Base-by-base conservation (phyloP, 345 rosid species). In the Pistacia integerrima region DNA sequence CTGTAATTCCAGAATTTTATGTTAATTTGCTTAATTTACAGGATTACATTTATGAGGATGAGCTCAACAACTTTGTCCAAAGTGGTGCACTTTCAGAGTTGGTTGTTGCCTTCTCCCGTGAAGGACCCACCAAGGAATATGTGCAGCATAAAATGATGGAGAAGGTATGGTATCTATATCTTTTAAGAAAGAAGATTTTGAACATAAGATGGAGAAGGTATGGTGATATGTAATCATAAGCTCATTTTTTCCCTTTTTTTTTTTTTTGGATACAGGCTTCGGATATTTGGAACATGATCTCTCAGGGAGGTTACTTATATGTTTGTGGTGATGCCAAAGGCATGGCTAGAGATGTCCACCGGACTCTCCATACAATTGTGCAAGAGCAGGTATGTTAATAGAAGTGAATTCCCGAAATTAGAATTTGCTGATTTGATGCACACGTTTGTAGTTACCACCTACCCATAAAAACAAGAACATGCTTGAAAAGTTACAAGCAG, bases 291-390 rank as follows among this genome's bases (percentile, higher is more conserved):
- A 87, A 75, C 81, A 80, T 88, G 83, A 83, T 89, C 70, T 88
- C 93, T 18, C 82, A 85, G 78, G 98, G 97, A 73, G 99, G 85
- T 4, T 94, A 92, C 74, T 57, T 94, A 12, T 97, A 97, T 81
- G 98, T 97, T 22, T 97, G 99, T 67, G 98, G 99, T 81, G 99
- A 97, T 82, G 99, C 99, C 76, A 97, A 97, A 78, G 97, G 98
- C 82, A 97, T 97, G 99, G 98, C 99, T 3, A 88, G 88, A 77
- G 98, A 97, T 66, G 99, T 97, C 56, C 99, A 97, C 80, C 82
- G 97, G 79, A 77, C 94, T 63, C 89, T 97, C 67, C 99, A 97
- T 88, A 87, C 90, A 5, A 89, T 97, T 77, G 83, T 83, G 44
- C 92, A 86, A 79, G 97, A 97, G 84, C 98, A 97, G 97, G 99